phyloP scores from a whole-genome alignment of 352 stramenopile genomes.

The Elongisporangium anandrum region DNA sequence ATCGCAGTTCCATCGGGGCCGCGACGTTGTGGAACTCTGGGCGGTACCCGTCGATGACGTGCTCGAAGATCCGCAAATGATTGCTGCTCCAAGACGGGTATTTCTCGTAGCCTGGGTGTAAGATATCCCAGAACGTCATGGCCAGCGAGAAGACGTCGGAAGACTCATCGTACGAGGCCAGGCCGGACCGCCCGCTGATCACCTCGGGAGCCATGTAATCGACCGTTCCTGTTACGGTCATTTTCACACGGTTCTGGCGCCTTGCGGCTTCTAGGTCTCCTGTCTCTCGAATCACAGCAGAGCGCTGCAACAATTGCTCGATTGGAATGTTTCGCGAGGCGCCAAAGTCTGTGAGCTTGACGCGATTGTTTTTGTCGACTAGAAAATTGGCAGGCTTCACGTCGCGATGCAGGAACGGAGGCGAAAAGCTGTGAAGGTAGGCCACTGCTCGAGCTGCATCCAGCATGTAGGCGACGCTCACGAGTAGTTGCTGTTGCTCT shows the following conservation, averaged over 20 bases:
- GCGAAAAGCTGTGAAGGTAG: constrained; percentile 46
- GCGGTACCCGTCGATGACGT: constrained; percentile 29
- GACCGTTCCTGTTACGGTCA: constrained; percentile 29
- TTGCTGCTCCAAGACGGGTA: constrained; percentile 24
- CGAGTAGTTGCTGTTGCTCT: constrained; percentile 23
- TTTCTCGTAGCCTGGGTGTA: constrained; percentile 31
- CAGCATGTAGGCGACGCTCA: constrained; percentile 36
- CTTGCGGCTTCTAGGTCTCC: constrained; percentile 7
- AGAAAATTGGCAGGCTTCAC: constrained; percentile 44
- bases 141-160: constrained; percentile 54
- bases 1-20: constrained; percentile 8
- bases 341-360: constrained; percentile 39
- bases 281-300: background rate
- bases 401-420: constrained; percentile 38
- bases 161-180: constrained; percentile 30
- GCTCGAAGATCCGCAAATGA: constrained; percentile 32
- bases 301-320: background rate
- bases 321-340: constrained; percentile 20
- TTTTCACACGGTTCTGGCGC: constrained; percentile 2
- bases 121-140: constrained; percentile 63
- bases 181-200: constrained; percentile 25
- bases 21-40: constrained; percentile 21
- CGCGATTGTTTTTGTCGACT: constrained; percentile 25
- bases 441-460: constrained; percentile 40
- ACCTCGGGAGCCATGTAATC: constrained; percentile 65